These are phyloP conservation scores for Curvularia verruculosa DNA, from an alignment of 2,329 filamentous ascomycete species.

Conservation along the genomic window DNA sequence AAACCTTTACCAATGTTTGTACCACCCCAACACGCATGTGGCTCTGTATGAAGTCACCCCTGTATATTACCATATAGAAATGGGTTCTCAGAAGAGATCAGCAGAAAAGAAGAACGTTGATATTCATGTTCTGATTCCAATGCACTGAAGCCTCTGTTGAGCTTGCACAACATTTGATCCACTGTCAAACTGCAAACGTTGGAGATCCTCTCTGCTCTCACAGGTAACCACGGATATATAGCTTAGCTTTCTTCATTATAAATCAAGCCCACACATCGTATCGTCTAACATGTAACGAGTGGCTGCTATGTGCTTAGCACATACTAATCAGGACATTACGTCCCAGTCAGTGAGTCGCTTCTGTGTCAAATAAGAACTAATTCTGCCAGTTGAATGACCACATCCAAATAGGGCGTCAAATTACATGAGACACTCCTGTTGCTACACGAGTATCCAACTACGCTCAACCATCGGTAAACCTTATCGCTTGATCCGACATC, in stretches of 20 bases:
- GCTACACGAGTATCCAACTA: not conserved
- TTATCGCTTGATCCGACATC: not conserved
- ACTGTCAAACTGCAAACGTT: not conserved
- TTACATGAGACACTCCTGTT: not conserved
- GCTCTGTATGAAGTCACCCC: not conserved
- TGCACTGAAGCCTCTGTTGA: not conserved
- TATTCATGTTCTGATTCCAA: not conserved
- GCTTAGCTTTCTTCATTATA: not conserved
- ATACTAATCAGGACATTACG: not conserved
- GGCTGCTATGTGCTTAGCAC: not conserved
- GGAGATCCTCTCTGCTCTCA: not conserved
- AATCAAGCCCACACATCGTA: not conserved
- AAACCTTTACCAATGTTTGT: not conserved
- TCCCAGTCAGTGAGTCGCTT: not conserved
- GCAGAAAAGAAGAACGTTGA: not conserved
- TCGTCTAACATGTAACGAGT: not conserved
- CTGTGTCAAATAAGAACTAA: not conserved
- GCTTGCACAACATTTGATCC: not conserved
- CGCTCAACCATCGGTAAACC: not conserved
- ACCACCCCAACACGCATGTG: not conserved
- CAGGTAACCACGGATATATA: not conserved
- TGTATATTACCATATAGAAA: not conserved
- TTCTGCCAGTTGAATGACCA: not conserved
- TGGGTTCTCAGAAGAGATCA: not conserved
- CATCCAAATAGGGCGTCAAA: not conserved